phyloP scores from a whole-genome alignment of 805 yeast species.

The Myxozyma monticola region DNA sequence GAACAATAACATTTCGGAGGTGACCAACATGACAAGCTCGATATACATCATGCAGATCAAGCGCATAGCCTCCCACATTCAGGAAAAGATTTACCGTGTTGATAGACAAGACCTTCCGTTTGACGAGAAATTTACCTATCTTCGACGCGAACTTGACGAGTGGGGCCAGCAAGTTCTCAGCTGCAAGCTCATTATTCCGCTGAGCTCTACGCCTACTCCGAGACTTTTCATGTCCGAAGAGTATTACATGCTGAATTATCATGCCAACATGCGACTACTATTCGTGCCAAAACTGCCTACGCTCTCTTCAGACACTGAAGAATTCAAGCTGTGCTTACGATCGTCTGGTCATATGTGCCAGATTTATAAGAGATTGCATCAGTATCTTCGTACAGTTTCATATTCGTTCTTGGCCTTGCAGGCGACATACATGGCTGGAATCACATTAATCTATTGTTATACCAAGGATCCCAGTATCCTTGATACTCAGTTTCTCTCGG shows the following conservation, averaged over 20 bases:
- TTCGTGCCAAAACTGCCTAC: slow-evolving; percentile 28
- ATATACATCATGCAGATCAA: slow-evolving; percentile 26
- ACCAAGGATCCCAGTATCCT: slow-evolving; percentile 26
- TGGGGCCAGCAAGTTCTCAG: slow-evolving; percentile 19
- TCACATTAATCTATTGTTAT: slow-evolving; percentile 28
- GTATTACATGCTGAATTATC: slow-evolving; percentile 26
- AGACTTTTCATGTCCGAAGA: slow-evolving; percentile 22
- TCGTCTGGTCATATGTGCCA: slow-evolving; percentile 29
- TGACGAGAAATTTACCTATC: slow-evolving; percentile 17
- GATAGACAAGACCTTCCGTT: slow-evolving; percentile 24
- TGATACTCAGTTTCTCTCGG: slow-evolving; percentile 25
- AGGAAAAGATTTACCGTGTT: slow-evolving; percentile 26
- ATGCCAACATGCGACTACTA: slow-evolving; percentile 22
- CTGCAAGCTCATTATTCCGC: slow-evolving; percentile 16
- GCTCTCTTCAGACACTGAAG: slow-evolving; percentile 25
- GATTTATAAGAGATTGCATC: slow-evolving; percentile 28
- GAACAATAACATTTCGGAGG: neutral
- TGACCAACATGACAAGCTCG: slow-evolving; percentile 24
- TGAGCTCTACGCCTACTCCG: slow-evolving; percentile 23
- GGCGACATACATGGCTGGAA: slow-evolving; percentile 29
- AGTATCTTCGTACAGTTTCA: slow-evolving; percentile 22
- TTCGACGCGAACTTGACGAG: slow-evolving; percentile 21
- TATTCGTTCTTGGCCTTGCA: slow-evolving; percentile 28
- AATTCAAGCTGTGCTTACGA: slow-evolving; percentile 21
- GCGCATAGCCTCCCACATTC: slow-evolving; percentile 22